Base-by-base conservation (phyloP, 202 grass and related monocot genomes). In the Miscanthus sacchariflorus region DNA sequence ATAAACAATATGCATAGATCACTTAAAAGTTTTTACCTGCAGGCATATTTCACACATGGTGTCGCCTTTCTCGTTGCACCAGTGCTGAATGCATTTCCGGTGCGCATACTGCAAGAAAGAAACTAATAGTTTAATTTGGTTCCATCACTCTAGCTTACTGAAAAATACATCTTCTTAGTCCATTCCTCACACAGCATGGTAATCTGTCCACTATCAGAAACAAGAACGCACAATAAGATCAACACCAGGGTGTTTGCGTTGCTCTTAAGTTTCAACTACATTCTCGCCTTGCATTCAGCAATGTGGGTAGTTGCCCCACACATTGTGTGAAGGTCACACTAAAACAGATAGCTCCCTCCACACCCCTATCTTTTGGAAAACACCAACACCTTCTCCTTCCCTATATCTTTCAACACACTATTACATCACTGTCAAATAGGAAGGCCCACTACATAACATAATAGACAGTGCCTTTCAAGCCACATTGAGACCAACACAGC, bases 1-100 rank as follows among this genome's bases (percentile, higher is more conserved):
- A 83, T 28, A 11, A 43, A 23, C 1, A 52, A 44, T 49, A 19
- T 61, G 71, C 58, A 78, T 68, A 70, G 64, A 64, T 13, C 23
- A 86, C 2, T 43, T 23, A 83, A 80, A 48, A 13, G 19, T 19
- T 12, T 42, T 83, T 88, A 99, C 94, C 97, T 95, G 92, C 58
- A 99, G 78, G 80, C 97, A 99, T 91, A 99, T 99, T 85, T 99
- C 97, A 28, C 97, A 99, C 39, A 84, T 70, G 13, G 91, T 95
- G 78, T 99, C 97, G 2, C 97, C 97, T 80, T 99, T 99, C 80
- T 99, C 97, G 5, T 96, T 95, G 70, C 97, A 99, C 97, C 97
- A 99, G 6, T 84, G 87, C 15, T 96, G 97, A 73, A 99, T 91
- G 82, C 97, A 99, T 90, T 93, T 95, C 61, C 97, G 86, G 75